phyloP scores from a whole-genome alignment of 257 asterid species.

The Solanum clarkiae region DNA sequence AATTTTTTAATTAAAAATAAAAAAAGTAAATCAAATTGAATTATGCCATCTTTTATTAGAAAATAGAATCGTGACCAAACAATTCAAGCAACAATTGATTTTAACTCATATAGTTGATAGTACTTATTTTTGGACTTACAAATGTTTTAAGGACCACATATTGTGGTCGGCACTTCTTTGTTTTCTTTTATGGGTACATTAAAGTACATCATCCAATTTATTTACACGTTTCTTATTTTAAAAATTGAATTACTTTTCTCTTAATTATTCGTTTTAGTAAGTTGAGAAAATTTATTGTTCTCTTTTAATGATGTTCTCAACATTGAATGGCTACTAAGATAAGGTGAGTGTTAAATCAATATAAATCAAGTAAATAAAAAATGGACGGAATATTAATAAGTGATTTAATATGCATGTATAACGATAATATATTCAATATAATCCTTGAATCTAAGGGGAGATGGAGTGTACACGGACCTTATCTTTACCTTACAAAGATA shows the following conservation, averaged over 20 bases:
- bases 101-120: neutral
- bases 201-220: neutral
- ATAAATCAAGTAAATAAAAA: neutral
- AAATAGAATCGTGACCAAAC: neutral
- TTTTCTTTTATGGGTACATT: neutral
- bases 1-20: neutral
- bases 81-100: neutral
- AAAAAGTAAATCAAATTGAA: neutral
- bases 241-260: too few relatives aligned
- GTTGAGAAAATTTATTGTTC: too few relatives aligned
- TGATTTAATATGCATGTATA: neutral
- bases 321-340: too few relatives aligned
- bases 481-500: neutral
- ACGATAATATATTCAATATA: too few relatives aligned
- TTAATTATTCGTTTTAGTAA: too few relatives aligned
- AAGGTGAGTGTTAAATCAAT: too few relatives aligned
- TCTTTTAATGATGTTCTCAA: neutral
- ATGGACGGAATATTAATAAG: too few relatives aligned
- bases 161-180: neutral
- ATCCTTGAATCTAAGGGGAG: too few relatives aligned
- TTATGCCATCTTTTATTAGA: neutral
- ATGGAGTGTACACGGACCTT: fast-evolving
- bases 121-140: neutral
- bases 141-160: neutral
- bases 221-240: neutral